Conservation (phyloP, 169 alveolate species). For the Theileria annulata region DNA sequence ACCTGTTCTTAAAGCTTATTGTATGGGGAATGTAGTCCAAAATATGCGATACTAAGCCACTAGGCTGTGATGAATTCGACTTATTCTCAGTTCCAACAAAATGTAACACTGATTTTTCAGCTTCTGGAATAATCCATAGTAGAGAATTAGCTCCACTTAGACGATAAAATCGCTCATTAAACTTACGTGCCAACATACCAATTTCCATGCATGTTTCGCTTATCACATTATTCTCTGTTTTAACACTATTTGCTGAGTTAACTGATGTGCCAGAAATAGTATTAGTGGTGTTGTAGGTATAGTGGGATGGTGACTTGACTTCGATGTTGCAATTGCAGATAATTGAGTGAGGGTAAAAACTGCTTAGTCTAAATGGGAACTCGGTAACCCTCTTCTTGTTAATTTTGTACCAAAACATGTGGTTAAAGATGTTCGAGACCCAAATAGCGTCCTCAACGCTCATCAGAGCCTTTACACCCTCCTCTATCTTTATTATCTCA, state of each 20-base stretch:
- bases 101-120: constrained; percentile 26
- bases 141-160: not conserved
- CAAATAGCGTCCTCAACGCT: constrained; percentile 51
- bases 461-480: constrained; percentile 17
- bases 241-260: not conserved
- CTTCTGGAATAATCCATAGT: constrained; percentile 31
- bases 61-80: not conserved
- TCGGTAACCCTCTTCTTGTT: not conserved
- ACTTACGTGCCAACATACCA: constrained; percentile 31
- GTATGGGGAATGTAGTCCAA: constrained; percentile 53
- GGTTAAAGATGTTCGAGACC: constrained; percentile 34
- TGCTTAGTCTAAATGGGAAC: not conserved
- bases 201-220: constrained; percentile 5
- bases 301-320: constrained; percentile 6
- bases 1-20: constrained; percentile 40
- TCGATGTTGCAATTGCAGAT: constrained; percentile 58
- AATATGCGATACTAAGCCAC: not conserved
- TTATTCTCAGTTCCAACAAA: constrained; percentile 7
- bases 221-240: not conserved
- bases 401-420: constrained; percentile 32
- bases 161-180: constrained; percentile 42
- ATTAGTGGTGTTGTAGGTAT: not conserved
- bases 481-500: constrained; percentile 33
- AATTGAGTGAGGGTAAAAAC: constrained; percentile 31
- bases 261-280: not conserved